A percentile compares a stretch with the other conserved stretches of the same genome.
These are phyloP conservation scores for Kwoniella sp. DNA, from an alignment of 768 basidiomycete species.

Conservation along the genomic window DNA sequence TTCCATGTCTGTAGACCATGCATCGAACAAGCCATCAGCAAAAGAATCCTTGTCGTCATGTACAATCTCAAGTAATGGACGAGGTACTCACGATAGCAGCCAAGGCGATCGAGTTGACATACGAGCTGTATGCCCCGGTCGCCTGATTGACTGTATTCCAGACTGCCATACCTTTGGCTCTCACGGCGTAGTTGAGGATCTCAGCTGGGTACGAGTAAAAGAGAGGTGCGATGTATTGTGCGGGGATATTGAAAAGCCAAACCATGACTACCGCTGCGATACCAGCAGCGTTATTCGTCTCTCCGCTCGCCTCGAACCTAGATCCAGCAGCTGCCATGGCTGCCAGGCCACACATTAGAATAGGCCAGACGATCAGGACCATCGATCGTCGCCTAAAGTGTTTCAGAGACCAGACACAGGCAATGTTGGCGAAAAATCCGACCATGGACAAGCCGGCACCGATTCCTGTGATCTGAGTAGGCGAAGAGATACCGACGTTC, in stretches of 20 bases:
- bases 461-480: slow-evolving; percentile 5
- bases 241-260: slow-evolving; percentile 5
- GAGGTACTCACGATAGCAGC: slow-evolving; percentile 9
- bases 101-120: slow-evolving; percentile 31
- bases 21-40: background rate
- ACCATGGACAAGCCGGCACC: slow-evolving; percentile 9
- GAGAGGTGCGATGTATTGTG: slow-evolving; percentile 1
- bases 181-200: slow-evolving; percentile 30
- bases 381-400: slow-evolving; percentile 17
- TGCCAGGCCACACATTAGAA: slow-evolving; percentile 11
- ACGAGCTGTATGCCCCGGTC: slow-evolving; percentile 17
- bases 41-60: background rate
- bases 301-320: slow-evolving; percentile 1
- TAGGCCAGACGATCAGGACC: slow-evolving; percentile 18
- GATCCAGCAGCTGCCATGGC: slow-evolving; percentile 7
- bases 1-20: slow-evolving; percentile 36
- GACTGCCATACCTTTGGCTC: slow-evolving; percentile 36
- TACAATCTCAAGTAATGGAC: no score
- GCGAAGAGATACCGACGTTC: slow-evolving; percentile 1
- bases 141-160: slow-evolving; percentile 23
- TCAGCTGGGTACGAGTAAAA: slow-evolving; percentile 31
- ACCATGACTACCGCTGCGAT: slow-evolving; percentile 28
- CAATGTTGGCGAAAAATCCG: slow-evolving; percentile 3
- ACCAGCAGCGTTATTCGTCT: slow-evolving; percentile 51
- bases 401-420: slow-evolving; percentile 13